Evolutionary conservation across 805 yeast genomes (phyloP).

Genomic region (Cyberlindnera euphorbiae): DNA sequence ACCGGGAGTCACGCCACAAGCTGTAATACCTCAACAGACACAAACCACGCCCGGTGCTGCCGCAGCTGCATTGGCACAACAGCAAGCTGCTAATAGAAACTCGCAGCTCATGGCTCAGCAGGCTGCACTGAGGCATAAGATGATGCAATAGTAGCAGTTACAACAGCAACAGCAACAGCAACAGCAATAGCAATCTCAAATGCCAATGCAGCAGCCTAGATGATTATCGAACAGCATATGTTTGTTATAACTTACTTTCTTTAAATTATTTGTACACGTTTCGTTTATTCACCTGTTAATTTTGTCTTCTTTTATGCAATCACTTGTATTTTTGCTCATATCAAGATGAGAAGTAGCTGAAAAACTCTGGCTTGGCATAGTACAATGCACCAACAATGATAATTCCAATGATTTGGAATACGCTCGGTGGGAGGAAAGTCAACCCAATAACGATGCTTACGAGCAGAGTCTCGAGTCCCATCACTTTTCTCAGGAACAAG

Average conservation of each 20-base stretch:
- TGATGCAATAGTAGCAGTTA: slow-evolving; percentile 18
- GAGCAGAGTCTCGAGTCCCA: slow-evolving; percentile 9
- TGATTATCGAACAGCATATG: too few relatives aligned
- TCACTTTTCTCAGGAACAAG: slow-evolving; percentile 6
- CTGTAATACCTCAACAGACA: slow-evolving; percentile 4
- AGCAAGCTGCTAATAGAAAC: slow-evolving; percentile 12
- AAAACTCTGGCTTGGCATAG: slow-evolving; percentile 14
- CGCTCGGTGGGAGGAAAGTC: slow-evolving; percentile 19
- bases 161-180: slow-evolving; percentile 27
- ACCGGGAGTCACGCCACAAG: slow-evolving; percentile 6
- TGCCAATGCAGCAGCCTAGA: slow-evolving; percentile 1
- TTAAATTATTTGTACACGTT: neutral
- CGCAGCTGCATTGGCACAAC: slow-evolving; percentile 11
- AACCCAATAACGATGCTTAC: slow-evolving; percentile 13
- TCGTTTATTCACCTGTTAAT: neutral
- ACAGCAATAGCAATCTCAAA: slow-evolving; percentile 2
- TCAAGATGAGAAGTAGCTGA: neutral
- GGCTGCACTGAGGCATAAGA: slow-evolving; percentile 14
- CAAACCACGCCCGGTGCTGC: slow-evolving; percentile 8
- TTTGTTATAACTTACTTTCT: neutral
- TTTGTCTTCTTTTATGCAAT: too few relatives aligned
- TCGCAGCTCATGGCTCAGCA: slow-evolving; percentile 15
- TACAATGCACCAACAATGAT: slow-evolving; percentile 9
- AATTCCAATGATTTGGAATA: slow-evolving; percentile 14
- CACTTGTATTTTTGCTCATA: too few relatives aligned